Evolutionary conservation across 805 yeast species (phyloP), one percentile per base, ranked within the genome.

Genomic region (Wickerhamomyces bisporus): DNA sequence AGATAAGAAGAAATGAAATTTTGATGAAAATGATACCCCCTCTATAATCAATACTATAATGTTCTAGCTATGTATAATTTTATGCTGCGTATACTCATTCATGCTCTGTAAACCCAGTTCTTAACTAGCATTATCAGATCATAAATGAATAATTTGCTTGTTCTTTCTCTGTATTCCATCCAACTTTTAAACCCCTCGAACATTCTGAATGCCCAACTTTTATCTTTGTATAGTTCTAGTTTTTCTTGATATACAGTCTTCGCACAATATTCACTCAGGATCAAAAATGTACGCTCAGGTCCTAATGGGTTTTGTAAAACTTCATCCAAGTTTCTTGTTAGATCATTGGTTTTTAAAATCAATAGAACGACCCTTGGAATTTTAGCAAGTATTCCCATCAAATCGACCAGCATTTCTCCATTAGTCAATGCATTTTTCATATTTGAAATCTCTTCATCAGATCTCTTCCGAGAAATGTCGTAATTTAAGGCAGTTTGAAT

Each of bases 251-350:
- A 85, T 1, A 86, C 91, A 0, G 87, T 77, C 18, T 66, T 64
- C 0, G 97, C 89, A 65, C 98, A 93, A 58, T 93, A 91, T 24
- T 77, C 75, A 2, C 96, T 93, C 82, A 93, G 73, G 30, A 93
- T 86, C 47, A 89, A 63, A 48, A 93, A 91, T 0, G 95, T 84
- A 35, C 96, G 68, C 53, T 86, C 91, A 6, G 85, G 81, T 0
- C 98, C 97, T 32, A 89, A 62, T 1, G 96, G 95, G 43, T 80
- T 79, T 33, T 83, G 75, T 39, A 91, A 68, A 39, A 75, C 68
- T 53, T 91, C 98, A 60, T 93, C 98, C 34, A 93, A 66, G 50
- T 80, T 82, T 51, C 99, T 71, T 0, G 95, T 87, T 35, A 93
- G 69, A 63, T 93, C 99, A 57, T 93, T 93, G 0, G 99, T 94